Percentiles rank a stretch among this genome's conserved stretches.
Conservation (phyloP, 192 early-diverging fungal species). For the Mortierella claussenii region DNA sequence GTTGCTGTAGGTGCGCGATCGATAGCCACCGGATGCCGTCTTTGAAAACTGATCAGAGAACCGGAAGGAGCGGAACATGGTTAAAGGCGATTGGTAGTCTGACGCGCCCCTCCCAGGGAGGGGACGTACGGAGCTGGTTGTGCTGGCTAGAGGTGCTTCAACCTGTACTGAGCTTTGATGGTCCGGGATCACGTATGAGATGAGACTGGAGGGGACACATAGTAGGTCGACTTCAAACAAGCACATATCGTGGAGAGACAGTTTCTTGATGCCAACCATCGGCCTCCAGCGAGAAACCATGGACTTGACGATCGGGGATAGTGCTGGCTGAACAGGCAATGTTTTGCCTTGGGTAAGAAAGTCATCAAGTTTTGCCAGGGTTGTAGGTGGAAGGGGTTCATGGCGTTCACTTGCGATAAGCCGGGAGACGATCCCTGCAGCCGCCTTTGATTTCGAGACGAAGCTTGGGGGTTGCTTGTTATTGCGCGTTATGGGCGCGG, state of each 20-base stretch:
- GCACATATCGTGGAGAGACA: not conserved
- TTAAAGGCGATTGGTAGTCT: slow-evolving; percentile 26
- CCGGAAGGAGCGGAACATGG: slow-evolving; percentile 41
- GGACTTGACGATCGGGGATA: not conserved
- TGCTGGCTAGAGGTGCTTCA: too few relatives aligned
- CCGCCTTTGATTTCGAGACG: not conserved
- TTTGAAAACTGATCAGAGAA: slow-evolving; percentile 20
- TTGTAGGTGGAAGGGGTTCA: not conserved
- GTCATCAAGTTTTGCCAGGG: slow-evolving; percentile 10
- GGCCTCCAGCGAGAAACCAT: slow-evolving; percentile 1
- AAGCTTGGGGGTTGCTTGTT: not conserved
- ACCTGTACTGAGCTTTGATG: not conserved
- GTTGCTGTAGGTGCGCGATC: slow-evolving; percentile 38
- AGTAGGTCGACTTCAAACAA: slow-evolving; percentile 18
- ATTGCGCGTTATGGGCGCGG: not conserved
- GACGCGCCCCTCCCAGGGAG: not conserved
- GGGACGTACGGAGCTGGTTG: not conserved
- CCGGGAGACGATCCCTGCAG: not conserved
- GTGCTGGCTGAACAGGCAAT: not conserved
- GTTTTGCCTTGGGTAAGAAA: slow-evolving; percentile 11
- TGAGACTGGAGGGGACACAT: slow-evolving; percentile 18
- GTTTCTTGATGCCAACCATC: slow-evolving; percentile 6
- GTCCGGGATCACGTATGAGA: slow-evolving; percentile 7
- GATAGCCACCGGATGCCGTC: slow-evolving; percentile 12
- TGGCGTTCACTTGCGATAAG: not conserved